A percentile compares a stretch with the other conserved stretches of the same genome.
phyloP scores from a whole-genome alignment of 257 asterid genomes.

The Nicotiana noctiflora region DNA sequence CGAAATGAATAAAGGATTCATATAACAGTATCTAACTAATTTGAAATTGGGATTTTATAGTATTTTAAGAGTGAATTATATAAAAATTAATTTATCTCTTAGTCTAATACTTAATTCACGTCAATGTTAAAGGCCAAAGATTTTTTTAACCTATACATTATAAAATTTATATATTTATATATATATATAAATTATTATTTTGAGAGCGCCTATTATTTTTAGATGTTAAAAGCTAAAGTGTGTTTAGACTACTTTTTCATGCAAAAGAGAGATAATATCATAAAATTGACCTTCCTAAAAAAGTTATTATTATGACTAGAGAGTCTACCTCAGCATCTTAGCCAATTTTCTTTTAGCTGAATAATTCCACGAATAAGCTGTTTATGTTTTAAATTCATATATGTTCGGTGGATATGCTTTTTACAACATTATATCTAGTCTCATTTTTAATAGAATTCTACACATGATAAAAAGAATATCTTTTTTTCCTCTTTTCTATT shows the following conservation, averaged over 20 bases:
- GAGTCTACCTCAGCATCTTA: not conserved
- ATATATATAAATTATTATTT: too few species aligned
- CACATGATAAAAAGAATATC: not conserved
- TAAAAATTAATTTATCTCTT: not conserved
- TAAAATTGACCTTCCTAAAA: not conserved
- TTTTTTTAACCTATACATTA: too few species aligned
- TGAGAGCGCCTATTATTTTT: too few species aligned
- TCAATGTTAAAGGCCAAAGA: not conserved
- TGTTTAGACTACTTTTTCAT: not conserved
- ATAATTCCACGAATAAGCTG: not conserved
- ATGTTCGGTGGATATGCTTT: not conserved
- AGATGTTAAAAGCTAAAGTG: too few species aligned
- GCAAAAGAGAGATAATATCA: not conserved
- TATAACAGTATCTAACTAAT: too few species aligned
- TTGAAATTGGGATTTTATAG: too few species aligned
- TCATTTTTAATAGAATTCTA: not conserved
- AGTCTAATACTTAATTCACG: not conserved
- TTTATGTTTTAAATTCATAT: not conserved
- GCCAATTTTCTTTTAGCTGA: not conserved
- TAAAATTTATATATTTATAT: too few species aligned
- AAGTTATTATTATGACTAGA: not conserved
- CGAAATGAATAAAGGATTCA: too few species aligned
- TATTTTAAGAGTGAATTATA: not conserved
- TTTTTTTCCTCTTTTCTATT: too few species aligned
- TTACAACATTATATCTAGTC: not conserved